Evolutionary conservation across 192 early-diverging fungal genomes (phyloP).

Genomic region (Umbelopsis isabellina): DNA sequence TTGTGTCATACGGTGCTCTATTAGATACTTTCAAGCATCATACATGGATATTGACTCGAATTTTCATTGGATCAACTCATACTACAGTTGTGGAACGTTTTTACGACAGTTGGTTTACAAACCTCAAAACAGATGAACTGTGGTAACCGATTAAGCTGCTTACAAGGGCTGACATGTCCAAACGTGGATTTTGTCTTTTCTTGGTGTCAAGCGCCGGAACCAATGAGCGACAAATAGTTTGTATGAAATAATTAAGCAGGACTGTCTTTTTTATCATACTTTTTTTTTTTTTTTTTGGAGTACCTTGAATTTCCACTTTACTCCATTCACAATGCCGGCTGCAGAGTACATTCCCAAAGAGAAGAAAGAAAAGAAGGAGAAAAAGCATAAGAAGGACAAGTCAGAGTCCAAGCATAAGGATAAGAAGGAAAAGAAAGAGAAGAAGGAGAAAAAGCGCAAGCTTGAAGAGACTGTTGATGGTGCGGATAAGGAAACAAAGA

Average conservation of each 20-base stretch:
- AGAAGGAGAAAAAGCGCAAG: slow-evolving; percentile 35
- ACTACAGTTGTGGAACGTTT: not conserved
- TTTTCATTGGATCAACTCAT: not conserved
- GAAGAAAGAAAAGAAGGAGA: slow-evolving; percentile 29
- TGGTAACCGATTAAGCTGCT: not conserved
- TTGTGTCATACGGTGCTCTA: too few relatives aligned
- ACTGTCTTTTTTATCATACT: not conserved
- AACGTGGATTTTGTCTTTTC: slow-evolving; percentile 17
- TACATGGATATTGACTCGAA: too few relatives aligned
- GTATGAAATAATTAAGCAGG: not conserved
- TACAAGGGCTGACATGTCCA: not conserved
- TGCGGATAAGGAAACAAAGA: slow-evolving; percentile 25
- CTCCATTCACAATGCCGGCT: slow-evolving; percentile 1
- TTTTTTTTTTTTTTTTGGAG: slow-evolving; percentile 31
- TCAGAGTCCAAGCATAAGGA: slow-evolving; percentile 28
- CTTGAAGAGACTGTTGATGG: slow-evolving; percentile 25
- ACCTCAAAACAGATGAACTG: too few relatives aligned
- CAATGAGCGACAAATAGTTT: not conserved
- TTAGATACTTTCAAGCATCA: too few relatives aligned
- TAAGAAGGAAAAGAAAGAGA: slow-evolving; percentile 46
- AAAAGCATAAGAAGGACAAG: slow-evolving; percentile 31
- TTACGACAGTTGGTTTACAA: not conserved
- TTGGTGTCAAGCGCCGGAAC: not conserved
- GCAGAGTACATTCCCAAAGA: not conserved
- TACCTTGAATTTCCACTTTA: slow-evolving; percentile 7